Evolutionary conservation across 352 stramenopile species (phyloP), one percentile per base, ranked within the genome.

Genomic region (Globisporangium uncinulatum): DNA sequence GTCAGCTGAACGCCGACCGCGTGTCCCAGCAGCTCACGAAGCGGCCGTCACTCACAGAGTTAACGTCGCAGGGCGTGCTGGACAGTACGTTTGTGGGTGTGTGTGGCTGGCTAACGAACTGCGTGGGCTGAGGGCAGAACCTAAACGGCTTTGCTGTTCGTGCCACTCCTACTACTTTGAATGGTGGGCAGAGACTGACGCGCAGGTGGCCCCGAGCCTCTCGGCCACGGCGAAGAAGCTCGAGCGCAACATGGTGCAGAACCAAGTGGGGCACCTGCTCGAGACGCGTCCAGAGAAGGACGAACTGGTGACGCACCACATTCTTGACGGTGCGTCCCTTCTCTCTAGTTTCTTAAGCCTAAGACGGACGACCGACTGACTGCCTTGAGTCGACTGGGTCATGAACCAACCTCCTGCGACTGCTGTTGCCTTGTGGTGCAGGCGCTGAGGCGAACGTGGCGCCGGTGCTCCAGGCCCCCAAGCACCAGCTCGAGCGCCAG

Each of bases 241-340:
- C 7, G 80, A 92, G 69, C 69, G 76, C 31, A 87, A 80, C 47
- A 46, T 94, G 20, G 74, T 90, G 31, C 77, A 92, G 59, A 86
- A 92, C 65, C 82, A 94, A 49, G 80, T 94, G 14, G 81, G 78
- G 9, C 82, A 91, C 48, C 63, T 94, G 58, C 68, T 94, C 0
- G 84, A 94, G 59, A 84, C 74, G 9, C 71, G 84, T 43, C 84
- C 84, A 0, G 82, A 89, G 29, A 84, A 90, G 49, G 74, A 92
- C 8, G 78, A 94, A 20, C 75, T 94, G 15, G 76, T 92, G 11
- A 77, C 74, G 34, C 79, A 90, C 13, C 66, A 90, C 54, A 90
- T 92, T 53, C 47, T 89, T 36, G 66, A 86, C 56, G 79, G 79
- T 89, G 64, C 10, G 60, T 15, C 2, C 6, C 39, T 9, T 24